These are phyloP conservation scores for Dendrocalamus sinicus DNA, from an alignment of 176 grass and related monocot genomes.

Conservation along the genomic window DNA sequence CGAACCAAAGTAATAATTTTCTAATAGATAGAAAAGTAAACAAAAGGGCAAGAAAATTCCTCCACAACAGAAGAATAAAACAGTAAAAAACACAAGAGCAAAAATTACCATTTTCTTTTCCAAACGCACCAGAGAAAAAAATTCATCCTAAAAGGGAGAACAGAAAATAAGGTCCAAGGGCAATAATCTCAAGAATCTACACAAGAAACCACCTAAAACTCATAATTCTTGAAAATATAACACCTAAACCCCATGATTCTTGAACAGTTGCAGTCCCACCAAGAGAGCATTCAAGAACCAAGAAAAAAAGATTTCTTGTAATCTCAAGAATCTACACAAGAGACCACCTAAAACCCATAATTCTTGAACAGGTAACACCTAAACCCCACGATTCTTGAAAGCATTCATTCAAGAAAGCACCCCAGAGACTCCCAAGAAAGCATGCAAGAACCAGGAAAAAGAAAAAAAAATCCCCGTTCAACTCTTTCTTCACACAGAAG, in stretches of 20 bases:
- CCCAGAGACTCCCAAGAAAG: background rate
- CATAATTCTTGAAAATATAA: background rate
- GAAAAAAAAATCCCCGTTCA: background rate
- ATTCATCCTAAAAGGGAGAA: background rate
- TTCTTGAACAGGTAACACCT: background rate
- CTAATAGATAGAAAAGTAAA: background rate
- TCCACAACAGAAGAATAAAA: background rate
- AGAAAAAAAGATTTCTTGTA: background rate
- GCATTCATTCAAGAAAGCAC: conserved; percentile 29
- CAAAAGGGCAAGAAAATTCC: background rate
- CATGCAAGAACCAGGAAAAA: background rate
- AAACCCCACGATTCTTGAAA: conserved; percentile 19
- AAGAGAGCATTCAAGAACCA: conserved; percentile 35
- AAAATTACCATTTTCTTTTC: background rate
- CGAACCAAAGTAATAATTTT: background rate
- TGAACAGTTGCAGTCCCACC: background rate
- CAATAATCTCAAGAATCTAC: background rate
- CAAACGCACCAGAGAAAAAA: background rate
- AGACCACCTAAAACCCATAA: conserved; percentile 13
- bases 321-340: background rate
- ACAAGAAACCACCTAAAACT: background rate
- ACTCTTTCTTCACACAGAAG: background rate
- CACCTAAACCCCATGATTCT: conserved; percentile 22
- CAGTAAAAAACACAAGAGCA: background rate
- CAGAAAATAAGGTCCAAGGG: background rate